Conservation (phyloP, 2,329 filamentous ascomycete species). For the Penicillium corylophilum region DNA sequence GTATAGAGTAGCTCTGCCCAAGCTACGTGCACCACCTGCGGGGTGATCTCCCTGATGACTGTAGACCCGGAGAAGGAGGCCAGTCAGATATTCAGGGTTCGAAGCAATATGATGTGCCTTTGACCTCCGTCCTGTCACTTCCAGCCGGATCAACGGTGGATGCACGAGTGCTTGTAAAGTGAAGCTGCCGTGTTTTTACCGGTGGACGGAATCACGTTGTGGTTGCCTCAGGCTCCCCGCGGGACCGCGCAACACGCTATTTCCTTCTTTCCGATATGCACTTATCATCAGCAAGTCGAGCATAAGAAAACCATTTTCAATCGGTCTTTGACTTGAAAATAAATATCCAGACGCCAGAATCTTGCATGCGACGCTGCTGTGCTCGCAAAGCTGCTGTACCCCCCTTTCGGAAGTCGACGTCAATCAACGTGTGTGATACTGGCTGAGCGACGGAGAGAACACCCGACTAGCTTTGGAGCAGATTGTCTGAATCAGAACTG, state of each 20-base stretch:
- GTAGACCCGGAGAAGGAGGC: not conserved
- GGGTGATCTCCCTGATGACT: conserved; percentile 7
- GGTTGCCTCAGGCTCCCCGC: conserved; percentile 10
- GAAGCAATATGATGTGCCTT: not conserved
- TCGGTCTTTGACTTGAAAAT: not conserved
- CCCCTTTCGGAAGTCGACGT: not conserved
- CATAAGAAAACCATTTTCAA: not conserved
- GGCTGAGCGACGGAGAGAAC: not conserved
- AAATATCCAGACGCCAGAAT: not conserved
- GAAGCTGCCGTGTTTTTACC: conserved; percentile 3
- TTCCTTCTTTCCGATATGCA: not conserved
- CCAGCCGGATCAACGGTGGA: not conserved
- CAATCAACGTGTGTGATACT: not conserved
- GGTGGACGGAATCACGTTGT: conserved; percentile 20
- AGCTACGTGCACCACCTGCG: conserved; percentile 8
- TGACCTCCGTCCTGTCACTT: not conserved
- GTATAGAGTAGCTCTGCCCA: not conserved
- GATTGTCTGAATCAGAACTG: not conserved
- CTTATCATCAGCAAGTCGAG: not conserved
- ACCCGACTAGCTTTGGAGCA: not conserved
- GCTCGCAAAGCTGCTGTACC: not conserved
- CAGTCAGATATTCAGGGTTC: not conserved
- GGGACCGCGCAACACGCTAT: not conserved
- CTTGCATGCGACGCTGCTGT: not conserved
- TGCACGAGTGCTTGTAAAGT: not conserved